phyloP scores from a whole-genome alignment of 345 rosid species.

The Brassica rapa region DNA sequence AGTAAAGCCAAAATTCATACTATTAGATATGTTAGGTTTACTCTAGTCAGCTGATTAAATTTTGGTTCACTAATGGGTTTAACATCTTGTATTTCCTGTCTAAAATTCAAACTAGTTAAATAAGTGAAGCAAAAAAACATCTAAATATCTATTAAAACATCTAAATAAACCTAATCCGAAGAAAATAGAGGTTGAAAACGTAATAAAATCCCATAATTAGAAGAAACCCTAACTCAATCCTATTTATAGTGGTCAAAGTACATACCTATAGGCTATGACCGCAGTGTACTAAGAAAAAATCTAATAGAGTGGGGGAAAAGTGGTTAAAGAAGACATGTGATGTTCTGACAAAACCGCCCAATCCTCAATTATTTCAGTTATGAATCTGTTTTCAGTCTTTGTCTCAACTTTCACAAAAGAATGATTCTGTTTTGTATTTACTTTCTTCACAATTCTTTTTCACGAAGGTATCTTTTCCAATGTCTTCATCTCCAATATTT shows the following conservation, averaged over 20 bases:
- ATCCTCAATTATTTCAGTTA: constrained; percentile 30
- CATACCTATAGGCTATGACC: not conserved
- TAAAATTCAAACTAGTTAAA: not conserved
- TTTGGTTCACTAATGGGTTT: not conserved
- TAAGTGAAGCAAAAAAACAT: not conserved
- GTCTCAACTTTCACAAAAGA: constrained; percentile 13
- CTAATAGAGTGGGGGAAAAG: not conserved
- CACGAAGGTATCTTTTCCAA: constrained; percentile 33
- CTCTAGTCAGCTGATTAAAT: not conserved
- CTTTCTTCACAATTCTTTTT: constrained; percentile 17
- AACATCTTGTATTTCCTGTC: not conserved
- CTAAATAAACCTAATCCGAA: not conserved
- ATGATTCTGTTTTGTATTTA: constrained; percentile 15
- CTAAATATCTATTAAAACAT: not conserved
- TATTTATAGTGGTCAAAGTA: not conserved
- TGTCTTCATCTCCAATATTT: constrained; percentile 28
- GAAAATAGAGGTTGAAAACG: not conserved
- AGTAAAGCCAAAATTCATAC: not conserved
- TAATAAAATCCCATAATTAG: not conserved
- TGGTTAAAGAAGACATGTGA: constrained; percentile 26
- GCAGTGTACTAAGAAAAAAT: not conserved
- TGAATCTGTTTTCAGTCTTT: constrained; percentile 38
- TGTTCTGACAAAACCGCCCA: constrained; percentile 40
- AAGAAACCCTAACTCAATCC: not conserved
- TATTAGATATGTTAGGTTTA: not conserved